These are phyloP conservation scores for Suillus americanus DNA, from an alignment of 768 basidiomycete genomes.

Conservation along the genomic window DNA sequence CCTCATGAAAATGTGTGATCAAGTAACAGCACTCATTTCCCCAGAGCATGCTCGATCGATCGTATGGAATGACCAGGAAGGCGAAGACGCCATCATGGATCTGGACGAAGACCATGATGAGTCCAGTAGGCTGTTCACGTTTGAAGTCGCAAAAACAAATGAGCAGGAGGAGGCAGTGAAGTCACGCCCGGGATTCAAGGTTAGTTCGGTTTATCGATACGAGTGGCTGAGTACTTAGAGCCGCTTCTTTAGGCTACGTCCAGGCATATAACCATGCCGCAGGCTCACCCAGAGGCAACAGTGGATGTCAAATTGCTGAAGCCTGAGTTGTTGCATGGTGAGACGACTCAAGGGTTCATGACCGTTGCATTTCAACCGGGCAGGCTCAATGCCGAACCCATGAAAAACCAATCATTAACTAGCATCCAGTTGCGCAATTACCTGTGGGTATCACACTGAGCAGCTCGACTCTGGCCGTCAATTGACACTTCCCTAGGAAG, in stretches of 20 bases:
- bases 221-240: neutral
- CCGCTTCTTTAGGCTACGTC: conserved; percentile 12
- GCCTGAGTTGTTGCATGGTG: conserved; percentile 38
- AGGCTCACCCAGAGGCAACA: conserved; percentile 8
- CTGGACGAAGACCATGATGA: conserved; percentile 39
- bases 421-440: conserved; percentile 12
- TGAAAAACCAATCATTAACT: neutral
- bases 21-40: conserved; percentile 52
- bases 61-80: conserved; percentile 40
- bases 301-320: conserved; percentile 9
- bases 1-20: conserved; percentile 58
- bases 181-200: conserved; percentile 45
- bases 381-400: neutral
- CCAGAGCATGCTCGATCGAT: conserved; percentile 44
- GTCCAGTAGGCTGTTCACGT: conserved; percentile 49
- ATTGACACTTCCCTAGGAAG: conserved; percentile 13
- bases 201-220: conserved; percentile 18
- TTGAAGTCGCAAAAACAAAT: conserved; percentile 54
- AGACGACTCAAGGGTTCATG: conserved; percentile 42
- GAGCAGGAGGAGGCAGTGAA: conserved; percentile 54
- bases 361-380: conserved; percentile 25
- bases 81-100: conserved; percentile 20
- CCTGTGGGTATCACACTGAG: conserved; percentile 19
- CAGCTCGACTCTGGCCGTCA: neutral
- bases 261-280: conserved; percentile 13